Evolutionary conservation across 768 basidiomycete genomes (phyloP), one percentile per base, ranked within the genome.

Genomic region (Mycena sanguinolenta): DNA sequence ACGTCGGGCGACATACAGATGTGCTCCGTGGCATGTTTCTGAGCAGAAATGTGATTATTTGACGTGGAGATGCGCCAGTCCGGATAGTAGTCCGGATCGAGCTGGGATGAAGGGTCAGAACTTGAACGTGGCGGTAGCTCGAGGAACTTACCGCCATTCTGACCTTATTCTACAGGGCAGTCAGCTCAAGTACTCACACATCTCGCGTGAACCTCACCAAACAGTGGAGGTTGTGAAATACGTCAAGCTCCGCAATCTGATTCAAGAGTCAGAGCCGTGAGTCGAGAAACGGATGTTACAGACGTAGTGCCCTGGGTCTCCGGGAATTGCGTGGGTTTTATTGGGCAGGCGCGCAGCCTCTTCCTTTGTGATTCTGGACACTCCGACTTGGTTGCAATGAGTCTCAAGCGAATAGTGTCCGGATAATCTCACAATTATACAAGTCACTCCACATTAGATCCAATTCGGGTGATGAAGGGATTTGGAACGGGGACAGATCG

Each of bases 331-430:
- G 21, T 65, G 59, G 1, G 73, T 73, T 58, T 71, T 71, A 34
- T 73, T 73, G n/a, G 73, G 73, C 12, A 73, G 73, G 7, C 4
- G 60, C 2, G 69, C 65, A 1, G 73, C 69, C 63, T 73, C 65
- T 23, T 68, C 60, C 27, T 63, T 62, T 7, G 67, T 57, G 17
- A 68, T 68, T 21, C 67, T 13, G 12, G 67, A 68, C 30, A 68
- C 38, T 4, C 65, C 65, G 25, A 14, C 65, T 67, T 6, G n/a
- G 4, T 38, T 21, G 21, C 14, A 27, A 23, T 67, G 4, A 13
- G 23, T 39, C n/a, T 21, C 32, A 13, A 38, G 34, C 34, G 9
- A 38, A 16, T 8, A 8, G 2, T 3, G 10, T 25, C 17, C 23
- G 0, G 42, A 46, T 14, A 44, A 21, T 27, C 23, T 39, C n/a